These are phyloP conservation scores for Claviceps sp. DNA, from an alignment of 2,329 filamentous ascomycete genomes.

Conservation along the genomic window DNA sequence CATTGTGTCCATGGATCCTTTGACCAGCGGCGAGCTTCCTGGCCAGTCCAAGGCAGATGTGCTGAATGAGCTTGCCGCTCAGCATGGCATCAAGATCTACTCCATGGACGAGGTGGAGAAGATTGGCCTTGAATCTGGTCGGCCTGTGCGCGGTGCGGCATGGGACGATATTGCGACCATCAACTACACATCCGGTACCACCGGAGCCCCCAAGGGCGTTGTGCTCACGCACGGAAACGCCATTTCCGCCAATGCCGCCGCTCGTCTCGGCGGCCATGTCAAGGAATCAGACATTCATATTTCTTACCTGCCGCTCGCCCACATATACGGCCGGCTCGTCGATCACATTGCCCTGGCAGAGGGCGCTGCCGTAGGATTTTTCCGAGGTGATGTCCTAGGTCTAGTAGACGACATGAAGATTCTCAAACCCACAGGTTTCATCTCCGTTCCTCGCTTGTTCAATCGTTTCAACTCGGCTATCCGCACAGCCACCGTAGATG, in stretches of 20 bases:
- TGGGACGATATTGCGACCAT: constrained; percentile 74
- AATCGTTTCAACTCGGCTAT: constrained; percentile 82
- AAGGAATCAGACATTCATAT: constrained; percentile 47
- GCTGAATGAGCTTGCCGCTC: constrained; percentile 59
- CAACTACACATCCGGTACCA: constrained; percentile 83
- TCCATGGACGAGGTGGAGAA: constrained; percentile 71
- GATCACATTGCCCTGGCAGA: constrained; percentile 64
- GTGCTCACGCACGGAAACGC: constrained; percentile 72
- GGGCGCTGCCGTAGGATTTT: constrained; percentile 73
- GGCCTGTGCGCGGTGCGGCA: constrained; percentile 56
- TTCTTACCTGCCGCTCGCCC: constrained; percentile 86
- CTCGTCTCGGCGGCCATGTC: constrained; percentile 41
- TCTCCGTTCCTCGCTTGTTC: constrained; percentile 81
- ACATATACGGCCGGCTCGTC: constrained; percentile 79
- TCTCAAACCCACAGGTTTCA: constrained; percentile 68
- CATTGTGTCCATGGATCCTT: constrained; percentile 73
- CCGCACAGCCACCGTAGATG: constrained; percentile 63
- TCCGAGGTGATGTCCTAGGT: constrained; percentile 78
- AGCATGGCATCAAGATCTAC: constrained; percentile 65
- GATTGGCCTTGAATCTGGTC: constrained; percentile 57
- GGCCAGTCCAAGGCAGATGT: constrained; percentile 70
- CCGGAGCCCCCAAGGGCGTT: constrained; percentile 71
- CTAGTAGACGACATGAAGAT: constrained; percentile 86
- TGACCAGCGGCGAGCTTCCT: constrained; percentile 64
- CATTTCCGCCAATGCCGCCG: constrained; percentile 54